A percentile compares a stretch with the other conserved stretches of the same genome.
Evolutionary conservation across 2,329 filamentous ascomycete species (phyloP).

Genomic region (Beauveria australis): DNA sequence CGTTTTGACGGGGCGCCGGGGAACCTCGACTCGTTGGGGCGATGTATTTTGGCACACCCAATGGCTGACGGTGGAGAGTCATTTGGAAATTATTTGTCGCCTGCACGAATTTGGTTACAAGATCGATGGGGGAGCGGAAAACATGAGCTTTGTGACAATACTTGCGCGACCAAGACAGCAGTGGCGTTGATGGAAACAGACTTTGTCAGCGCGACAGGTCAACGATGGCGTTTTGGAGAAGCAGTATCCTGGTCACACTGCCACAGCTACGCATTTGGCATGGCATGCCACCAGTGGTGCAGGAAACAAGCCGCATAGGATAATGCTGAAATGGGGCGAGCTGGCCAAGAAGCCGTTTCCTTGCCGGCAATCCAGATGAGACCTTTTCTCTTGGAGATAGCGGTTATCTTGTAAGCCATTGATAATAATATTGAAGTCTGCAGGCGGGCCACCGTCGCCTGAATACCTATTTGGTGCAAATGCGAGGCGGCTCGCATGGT

Average conservation of each 20-base stretch:
- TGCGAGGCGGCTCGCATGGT: background rate
- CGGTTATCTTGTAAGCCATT: background rate
- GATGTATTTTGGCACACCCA: too few species aligned
- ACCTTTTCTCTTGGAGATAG: background rate
- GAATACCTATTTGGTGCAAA: background rate
- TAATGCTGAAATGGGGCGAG: background rate
- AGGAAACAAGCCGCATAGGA: background rate
- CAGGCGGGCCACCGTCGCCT: background rate
- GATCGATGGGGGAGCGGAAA: background rate
- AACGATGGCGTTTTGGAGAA: background rate
- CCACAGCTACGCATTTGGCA: background rate
- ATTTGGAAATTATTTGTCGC: background rate
- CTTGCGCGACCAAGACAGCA: background rate
- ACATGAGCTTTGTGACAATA: background rate
- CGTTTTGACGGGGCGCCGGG: too few species aligned
- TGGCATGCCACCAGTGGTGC: background rate
- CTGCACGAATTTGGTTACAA: background rate
- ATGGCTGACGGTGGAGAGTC: background rate
- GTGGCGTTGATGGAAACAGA: background rate
- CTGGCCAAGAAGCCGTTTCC: background rate
- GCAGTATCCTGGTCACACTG: background rate
- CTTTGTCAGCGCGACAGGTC: background rate
- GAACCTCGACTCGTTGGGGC: too few species aligned
- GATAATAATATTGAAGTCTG: background rate
- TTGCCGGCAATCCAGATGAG: background rate